Base-by-base conservation (phyloP, 1,284 basidiomycete genomes). In the Vanrija pseudolonga region DNA sequence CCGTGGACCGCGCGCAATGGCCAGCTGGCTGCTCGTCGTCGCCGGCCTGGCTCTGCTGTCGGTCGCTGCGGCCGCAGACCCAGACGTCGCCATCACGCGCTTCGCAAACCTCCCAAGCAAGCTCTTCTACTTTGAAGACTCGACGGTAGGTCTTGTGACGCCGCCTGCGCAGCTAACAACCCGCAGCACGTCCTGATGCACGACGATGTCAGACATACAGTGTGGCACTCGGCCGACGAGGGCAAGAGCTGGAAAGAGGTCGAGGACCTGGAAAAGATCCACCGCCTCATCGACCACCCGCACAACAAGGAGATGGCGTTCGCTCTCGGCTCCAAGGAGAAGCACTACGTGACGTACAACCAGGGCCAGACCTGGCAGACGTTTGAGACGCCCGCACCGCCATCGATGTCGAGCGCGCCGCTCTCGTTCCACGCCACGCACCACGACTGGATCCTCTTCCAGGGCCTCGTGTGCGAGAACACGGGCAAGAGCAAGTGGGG, bases 121-220 rank as follows among this genome's bases (percentile, higher is more conserved):
- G 62, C 74, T 97, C 50, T 88, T 89, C 79, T 97, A 93, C 81
- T 95, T 98, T 77, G 89, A 95, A 62, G 94, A 96, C 77, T 87
- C 89, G 6, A 76, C 86, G 40, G 90, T 92, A 80, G 76, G 68
- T 63, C 19, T 1, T 6, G 4, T 32, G 45, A 11, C 3, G n/a
- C 24, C 8, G 14, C 6, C 26, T 14, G 40, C 28, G 24, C n/a
- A n/a, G 28, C 26, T 17, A 18, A 38, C 18, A 41, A 54, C 19
- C 50, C 1, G 7, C 75, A 96, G 85, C 81, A 82, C 55, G 86
- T 86, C 11, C 79, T 97, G 50, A 92, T 90, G 68, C 89, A 93
- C 71, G 93, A 98, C 73, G 76, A 83, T 2, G 66, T 82, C 18
- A 79, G 82, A 12, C 83, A 87, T 11, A 80, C 84, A 54, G 80